These are phyloP conservation scores for Suillus decipiens DNA, from an alignment of 768 basidiomycete species.

Conservation along the genomic window DNA sequence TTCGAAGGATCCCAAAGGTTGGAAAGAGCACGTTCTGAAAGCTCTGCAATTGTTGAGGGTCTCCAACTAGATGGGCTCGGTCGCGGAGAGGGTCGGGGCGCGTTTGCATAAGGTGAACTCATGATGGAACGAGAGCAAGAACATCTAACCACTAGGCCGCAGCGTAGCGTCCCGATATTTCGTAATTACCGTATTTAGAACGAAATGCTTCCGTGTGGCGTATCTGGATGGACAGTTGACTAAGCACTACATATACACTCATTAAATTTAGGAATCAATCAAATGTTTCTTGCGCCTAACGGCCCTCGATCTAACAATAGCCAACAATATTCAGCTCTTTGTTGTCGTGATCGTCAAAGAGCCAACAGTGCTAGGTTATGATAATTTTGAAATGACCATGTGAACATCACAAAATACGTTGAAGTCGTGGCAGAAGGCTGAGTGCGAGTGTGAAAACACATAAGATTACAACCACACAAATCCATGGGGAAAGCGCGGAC, in stretches of 20 bases:
- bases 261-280: background rate
- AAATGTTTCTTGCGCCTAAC: background rate
- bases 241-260: background rate
- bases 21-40: constrained; percentile 60
- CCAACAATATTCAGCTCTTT: background rate
- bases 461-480: background rate
- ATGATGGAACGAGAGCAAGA: constrained; percentile 17
- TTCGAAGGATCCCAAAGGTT: constrained; percentile 57
- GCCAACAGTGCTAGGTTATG: background rate
- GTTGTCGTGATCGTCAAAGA: background rate
- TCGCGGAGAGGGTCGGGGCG: constrained; percentile 10
- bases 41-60: constrained; percentile 64
- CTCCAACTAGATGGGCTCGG: constrained; percentile 28
- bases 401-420: background rate
- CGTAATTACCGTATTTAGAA: constrained; percentile 11
- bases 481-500: background rate
- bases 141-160: constrained; percentile 1
- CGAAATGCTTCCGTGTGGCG: constrained; percentile 5
- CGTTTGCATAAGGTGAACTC: constrained; percentile 14
- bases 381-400: background rate
- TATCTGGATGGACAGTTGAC: background rate
- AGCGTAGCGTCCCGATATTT: constrained; percentile 8
- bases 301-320: constrained; percentile 1
- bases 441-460: background rate
- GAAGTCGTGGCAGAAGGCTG: background rate